phyloP scores from a whole-genome alignment of 140 eudicot species.

The Cichorium intybus region DNA sequence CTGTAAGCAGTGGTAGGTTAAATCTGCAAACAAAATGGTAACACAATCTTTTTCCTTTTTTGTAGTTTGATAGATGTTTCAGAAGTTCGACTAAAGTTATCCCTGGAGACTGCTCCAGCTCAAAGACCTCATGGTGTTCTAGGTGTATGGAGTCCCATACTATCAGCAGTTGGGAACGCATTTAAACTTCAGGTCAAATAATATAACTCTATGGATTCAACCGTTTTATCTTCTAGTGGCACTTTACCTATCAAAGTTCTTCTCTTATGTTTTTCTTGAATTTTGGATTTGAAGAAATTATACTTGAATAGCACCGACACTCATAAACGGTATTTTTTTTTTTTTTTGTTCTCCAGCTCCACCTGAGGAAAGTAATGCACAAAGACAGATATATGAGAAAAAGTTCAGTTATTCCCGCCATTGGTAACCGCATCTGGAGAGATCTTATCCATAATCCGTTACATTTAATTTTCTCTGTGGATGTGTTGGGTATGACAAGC shows the following conservation, averaged over 20 bases:
- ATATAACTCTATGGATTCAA: not conserved
- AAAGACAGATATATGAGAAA: slow-evolving; percentile 94
- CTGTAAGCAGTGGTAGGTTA: slow-evolving; percentile 5
- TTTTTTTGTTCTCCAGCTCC: slow-evolving; percentile 54
- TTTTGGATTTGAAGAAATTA: no score
- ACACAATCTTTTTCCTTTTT: slow-evolving; percentile 8
- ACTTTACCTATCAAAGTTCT: not conserved
- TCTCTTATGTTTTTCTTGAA: not conserved
- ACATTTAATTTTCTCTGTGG: slow-evolving; percentile 87
- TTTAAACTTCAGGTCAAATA: slow-evolving; percentile 82
- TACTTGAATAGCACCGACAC: slow-evolving; percentile 4
- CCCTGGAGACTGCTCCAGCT: slow-evolving; percentile 97
- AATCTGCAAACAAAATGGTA: slow-evolving; percentile 5
- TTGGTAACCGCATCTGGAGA: slow-evolving; percentile 86
- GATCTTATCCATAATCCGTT: slow-evolving; percentile 94
- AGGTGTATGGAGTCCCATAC: slow-evolving; percentile 99
- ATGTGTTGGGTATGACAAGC: slow-evolving; percentile 96
- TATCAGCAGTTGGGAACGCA: slow-evolving; percentile 96
- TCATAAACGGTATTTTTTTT: slow-evolving; percentile 4
- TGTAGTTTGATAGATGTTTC: slow-evolving; percentile 94
- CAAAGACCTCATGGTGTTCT: slow-evolving; percentile 96
- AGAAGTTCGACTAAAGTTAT: slow-evolving; percentile 78
- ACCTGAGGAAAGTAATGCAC: slow-evolving; percentile 89
- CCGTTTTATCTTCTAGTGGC: not conserved
- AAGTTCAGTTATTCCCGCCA: slow-evolving; percentile 90